Base-by-base conservation (phyloP, 257 asterid species). In the Nicotiana tabacum region DNA sequence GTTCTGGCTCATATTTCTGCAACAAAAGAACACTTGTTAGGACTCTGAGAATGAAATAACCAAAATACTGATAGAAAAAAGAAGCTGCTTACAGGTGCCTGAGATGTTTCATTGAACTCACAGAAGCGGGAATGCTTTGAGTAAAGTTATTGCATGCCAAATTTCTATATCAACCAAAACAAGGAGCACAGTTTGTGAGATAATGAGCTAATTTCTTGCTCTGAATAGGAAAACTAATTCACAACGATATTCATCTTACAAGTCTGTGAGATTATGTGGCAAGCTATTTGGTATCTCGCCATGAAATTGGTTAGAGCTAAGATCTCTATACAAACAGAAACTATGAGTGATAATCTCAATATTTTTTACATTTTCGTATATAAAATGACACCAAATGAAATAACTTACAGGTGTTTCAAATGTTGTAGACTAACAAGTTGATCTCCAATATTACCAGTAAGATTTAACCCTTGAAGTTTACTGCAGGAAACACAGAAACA, bases 1-100 rank as follows among this genome's bases (percentile, higher is more conserved):
- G 83, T 96, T 96, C 87, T 90, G 92, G 89, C 99, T 94, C 87
- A 94, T 65, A 78, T 94, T 96, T 91, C 99, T 96, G 93, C 84
- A 83, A 7, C 13, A 74, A 74, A 58, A 64, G 29, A 74, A 77
- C 17, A 83, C 32, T 48, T 24, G 58, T 66, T 37, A 30, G 58
- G 58, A 27, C 68, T 83, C 29, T 43, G 77, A 84, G 66, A 32
- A 83, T 83, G 13, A 53, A 15, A 86, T 37, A 58, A 9, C 15
- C 5, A 9, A 61, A 61, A 61, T 48, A 74, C 16, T 46, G 62
- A 74, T 74, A 37, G 21, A 18, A 33, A 48, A 32, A 79, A 64
- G 76, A 82, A 66, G 82, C 83, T 66, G 46, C 95, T 88, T 86
- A 96, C 99, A 96, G 90, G 89, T 90, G 97, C 79, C 89, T 88